These are phyloP conservation scores for Vaccinium myrtillus DNA, from an alignment of 148 eudicot genomes.

Conservation along the genomic window DNA sequence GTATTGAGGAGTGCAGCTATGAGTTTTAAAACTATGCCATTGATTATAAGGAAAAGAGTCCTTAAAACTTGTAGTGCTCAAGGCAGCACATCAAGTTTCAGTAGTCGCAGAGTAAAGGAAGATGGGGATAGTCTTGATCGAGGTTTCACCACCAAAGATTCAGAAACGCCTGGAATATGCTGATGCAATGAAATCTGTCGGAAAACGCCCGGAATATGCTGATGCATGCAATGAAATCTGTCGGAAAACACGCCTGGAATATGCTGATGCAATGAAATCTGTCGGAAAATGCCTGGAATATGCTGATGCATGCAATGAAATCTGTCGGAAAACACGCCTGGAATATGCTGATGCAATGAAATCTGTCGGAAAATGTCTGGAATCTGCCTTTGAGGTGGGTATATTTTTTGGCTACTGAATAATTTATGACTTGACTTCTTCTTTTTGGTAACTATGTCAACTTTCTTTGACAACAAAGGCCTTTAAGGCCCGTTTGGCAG, in stretches of 20 bases:
- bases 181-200: constrained; percentile 13
- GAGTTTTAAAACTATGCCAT: constrained; percentile 32
- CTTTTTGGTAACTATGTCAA: not conserved
- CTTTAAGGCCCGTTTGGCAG: too few species aligned
- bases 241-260: constrained; percentile 21
- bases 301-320: constrained; percentile 1
- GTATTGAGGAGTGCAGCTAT: constrained; percentile 31
- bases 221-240: constrained; percentile 6
- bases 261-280: constrained; percentile 1
- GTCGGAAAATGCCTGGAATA: constrained; percentile 21
- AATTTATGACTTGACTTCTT: not conserved
- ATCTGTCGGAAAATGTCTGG: constrained; percentile 19
- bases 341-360: constrained; percentile 6
- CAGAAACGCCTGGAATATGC: constrained; percentile 18
- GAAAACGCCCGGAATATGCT: constrained; percentile 16
- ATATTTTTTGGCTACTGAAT: not conserved
- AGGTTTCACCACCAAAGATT: constrained; percentile 1
- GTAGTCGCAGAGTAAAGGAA: constrained; percentile 6
- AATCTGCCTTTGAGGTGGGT: constrained; percentile 10
- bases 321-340: constrained; percentile 21
- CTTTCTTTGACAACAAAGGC: not conserved
- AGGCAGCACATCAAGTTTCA: not conserved
- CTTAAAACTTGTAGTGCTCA: constrained; percentile 12
- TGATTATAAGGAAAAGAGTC: constrained; percentile 31
- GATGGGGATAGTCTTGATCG: not conserved